These are phyloP conservation scores for Botryosphaeria agaves DNA, from an alignment of 2,329 filamentous ascomycete species.

Conservation along the genomic window DNA sequence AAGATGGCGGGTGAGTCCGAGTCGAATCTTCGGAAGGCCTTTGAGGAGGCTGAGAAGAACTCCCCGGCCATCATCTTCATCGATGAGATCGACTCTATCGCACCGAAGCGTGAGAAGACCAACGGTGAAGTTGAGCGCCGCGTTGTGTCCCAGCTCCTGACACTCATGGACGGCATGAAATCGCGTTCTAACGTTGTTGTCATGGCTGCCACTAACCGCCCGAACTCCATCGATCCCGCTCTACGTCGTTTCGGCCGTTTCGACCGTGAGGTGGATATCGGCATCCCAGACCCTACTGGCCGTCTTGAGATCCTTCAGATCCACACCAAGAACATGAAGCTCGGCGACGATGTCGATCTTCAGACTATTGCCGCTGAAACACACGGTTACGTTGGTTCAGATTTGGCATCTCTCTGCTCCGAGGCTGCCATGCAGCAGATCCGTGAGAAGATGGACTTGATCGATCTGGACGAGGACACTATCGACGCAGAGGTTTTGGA, in stretches of 20 bases:
- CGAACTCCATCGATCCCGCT: slow-evolving; percentile 96
- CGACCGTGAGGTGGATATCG: slow-evolving; percentile 97
- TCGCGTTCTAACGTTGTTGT: slow-evolving; percentile 95
- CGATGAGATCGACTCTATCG: slow-evolving; percentile 97
- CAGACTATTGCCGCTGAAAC: slow-evolving; percentile 95
- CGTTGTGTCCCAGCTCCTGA: slow-evolving; percentile 91
- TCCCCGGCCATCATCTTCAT: slow-evolving; percentile 99
- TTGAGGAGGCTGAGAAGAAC: slow-evolving; percentile 99
- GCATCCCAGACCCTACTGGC: slow-evolving; percentile 92
- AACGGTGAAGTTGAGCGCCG: slow-evolving; percentile 97
- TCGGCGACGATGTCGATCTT: slow-evolving; percentile 88
- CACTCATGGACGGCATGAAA: slow-evolving; percentile 99
- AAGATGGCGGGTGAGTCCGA: slow-evolving; percentile 99
- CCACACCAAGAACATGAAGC: slow-evolving; percentile 99
- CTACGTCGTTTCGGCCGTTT: slow-evolving; percentile 97
- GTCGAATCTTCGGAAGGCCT: slow-evolving; percentile 96
- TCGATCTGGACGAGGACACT: slow-evolving; percentile 96
- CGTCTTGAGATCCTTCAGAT: slow-evolving; percentile 98
- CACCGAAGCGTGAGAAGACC: slow-evolving; percentile 98
- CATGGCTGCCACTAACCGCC: slow-evolving; percentile 97
- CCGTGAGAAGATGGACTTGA: slow-evolving; percentile 99
- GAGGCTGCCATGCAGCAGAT: slow-evolving; percentile 99
- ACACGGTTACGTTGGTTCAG: slow-evolving; percentile 96
- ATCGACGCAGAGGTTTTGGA: slow-evolving; percentile 97
- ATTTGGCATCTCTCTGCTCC: slow-evolving; percentile 94